Evolutionary conservation across 192 early-diverging fungal genomes (phyloP).

Genomic region (Dissophora ornata): DNA sequence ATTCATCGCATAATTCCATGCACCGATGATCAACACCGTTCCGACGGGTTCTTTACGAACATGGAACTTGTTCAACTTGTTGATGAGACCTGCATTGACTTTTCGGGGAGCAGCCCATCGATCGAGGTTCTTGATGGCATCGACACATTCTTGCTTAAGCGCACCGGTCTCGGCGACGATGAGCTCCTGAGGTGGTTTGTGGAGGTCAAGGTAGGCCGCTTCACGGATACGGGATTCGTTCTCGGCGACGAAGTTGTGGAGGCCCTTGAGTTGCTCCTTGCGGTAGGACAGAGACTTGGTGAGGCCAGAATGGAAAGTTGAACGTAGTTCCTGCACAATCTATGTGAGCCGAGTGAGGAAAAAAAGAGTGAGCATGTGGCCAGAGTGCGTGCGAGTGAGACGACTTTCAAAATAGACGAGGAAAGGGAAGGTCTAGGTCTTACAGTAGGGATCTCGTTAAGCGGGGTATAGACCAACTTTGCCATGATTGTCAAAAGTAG

Average conservation of each 20-base stretch:
- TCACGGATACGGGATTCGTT: slow-evolving; percentile 67
- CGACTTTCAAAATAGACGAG: too few relatives aligned
- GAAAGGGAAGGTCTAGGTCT: background rate
- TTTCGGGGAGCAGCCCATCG: slow-evolving; percentile 62
- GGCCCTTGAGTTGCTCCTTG: slow-evolving; percentile 70
- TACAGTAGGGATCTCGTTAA: slow-evolving; percentile 28
- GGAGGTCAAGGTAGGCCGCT: slow-evolving; percentile 68
- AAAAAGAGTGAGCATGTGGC: background rate
- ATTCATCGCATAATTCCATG: slow-evolving; percentile 69
- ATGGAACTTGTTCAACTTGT: slow-evolving; percentile 59
- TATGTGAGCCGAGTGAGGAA: background rate
- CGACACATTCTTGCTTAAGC: slow-evolving; percentile 58
- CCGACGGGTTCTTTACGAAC: slow-evolving; percentile 77
- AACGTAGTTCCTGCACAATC: slow-evolving; percentile 50
- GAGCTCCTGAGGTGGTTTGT: slow-evolving; percentile 65
- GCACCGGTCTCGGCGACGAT: slow-evolving; percentile 66
- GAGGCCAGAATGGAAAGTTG: slow-evolving; percentile 52
- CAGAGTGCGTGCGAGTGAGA: too few relatives aligned
- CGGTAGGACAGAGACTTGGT: slow-evolving; percentile 60
- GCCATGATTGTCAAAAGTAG: slow-evolving; percentile 7
- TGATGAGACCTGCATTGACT: slow-evolving; percentile 53
- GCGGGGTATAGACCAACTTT: slow-evolving; percentile 21
- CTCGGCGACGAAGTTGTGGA: slow-evolving; percentile 70
- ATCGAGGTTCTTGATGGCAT: slow-evolving; percentile 69
- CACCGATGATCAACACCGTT: slow-evolving; percentile 54